Evolutionary conservation across 768 basidiomycete genomes (phyloP), one percentile per base, ranked within the genome.

Genomic region (Collybia sp.): DNA sequence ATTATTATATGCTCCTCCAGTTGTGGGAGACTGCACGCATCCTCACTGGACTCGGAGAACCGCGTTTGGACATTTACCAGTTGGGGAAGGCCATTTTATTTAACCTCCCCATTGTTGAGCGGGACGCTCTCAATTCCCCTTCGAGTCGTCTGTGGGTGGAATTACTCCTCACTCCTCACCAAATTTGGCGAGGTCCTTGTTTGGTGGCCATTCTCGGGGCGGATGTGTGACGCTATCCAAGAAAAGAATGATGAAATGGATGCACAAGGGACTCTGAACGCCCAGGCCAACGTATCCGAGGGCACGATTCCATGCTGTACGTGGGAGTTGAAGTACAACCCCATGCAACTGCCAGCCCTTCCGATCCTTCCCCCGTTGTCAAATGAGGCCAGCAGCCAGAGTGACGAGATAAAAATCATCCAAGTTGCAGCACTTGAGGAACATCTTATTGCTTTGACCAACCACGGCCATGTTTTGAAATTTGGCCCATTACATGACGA

Each of bases 141-240:
- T 17, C 87, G 87, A 59, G 73, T 90, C 32, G 85, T 84, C 59
- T 85, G 87, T 53, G 91, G 92, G 36, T 93, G 92, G 92, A 49
- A 57, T 12, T 88, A 86, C 61, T 84, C 85, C n/a, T 76, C 82
- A 10, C 69, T 84, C 25, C 79, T 95, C 54, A 86, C 83, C 8
- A 69, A 73, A 49, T 70, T 74, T n/a, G 88, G 89, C 2, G 77
- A 82, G 40, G 82, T 87, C 37, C 79, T 82, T 50, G 79, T 85
- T 3, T 89, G 83, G 79, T 91, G 83, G 82, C 88, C 85, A 2
- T 70, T 72, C 47, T 58, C 62, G 5, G 80, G 75, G 2, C 52
- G 54, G 6, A 69, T 85, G 57, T 52, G 57, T 13, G 51, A 63
- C 9, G 50, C 47, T 2, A 62, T 80, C 43, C 52, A 60, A 30